A percentile compares a stretch with the other conserved stretches of the same genome.
Conservation (phyloP, 306 rosid genomes). For the Gillenia trifoliata region DNA sequence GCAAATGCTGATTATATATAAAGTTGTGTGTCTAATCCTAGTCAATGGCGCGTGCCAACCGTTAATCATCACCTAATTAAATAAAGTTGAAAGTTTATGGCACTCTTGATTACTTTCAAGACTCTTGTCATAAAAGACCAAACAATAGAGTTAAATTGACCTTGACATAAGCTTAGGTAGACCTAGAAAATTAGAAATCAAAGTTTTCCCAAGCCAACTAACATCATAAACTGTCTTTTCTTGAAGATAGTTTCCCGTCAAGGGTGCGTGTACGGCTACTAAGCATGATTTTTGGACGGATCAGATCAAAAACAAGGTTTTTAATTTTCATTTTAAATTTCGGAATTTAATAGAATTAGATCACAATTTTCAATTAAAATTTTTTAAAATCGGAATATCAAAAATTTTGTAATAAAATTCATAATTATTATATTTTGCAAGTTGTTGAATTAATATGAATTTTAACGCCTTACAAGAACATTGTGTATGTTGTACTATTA, state of each 20-base stretch:
- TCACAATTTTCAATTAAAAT: too few relatives aligned
- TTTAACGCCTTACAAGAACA: too few relatives aligned
- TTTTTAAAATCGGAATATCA: too few relatives aligned
- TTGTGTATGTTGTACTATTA: too few relatives aligned
- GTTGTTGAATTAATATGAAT: too few relatives aligned
- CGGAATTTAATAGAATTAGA: too few relatives aligned
- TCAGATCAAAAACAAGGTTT: too few relatives aligned
- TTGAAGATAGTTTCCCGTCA: neutral
- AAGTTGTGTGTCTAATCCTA: neutral
- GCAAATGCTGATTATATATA: neutral
- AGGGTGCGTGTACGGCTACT: neutral
- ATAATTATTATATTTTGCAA: too few relatives aligned
- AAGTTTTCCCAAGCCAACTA: neutral
- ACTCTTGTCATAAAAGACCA: neutral
- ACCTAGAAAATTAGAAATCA: neutral
- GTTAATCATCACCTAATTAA: conserved; percentile 1
- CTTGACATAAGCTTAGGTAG: neutral
- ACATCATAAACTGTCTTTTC: neutral
- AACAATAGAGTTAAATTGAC: neutral
- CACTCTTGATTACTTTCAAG: neutral
- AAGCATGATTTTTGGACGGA: too few relatives aligned
- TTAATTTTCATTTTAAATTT: too few relatives aligned
- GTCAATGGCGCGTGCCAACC: neutral
- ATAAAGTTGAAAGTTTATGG: neutral
- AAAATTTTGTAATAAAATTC: too few relatives aligned